phyloP scores from a whole-genome alignment of 2,329 filamentous ascomycete genomes.

The Nigrospora sphaerica region DNA sequence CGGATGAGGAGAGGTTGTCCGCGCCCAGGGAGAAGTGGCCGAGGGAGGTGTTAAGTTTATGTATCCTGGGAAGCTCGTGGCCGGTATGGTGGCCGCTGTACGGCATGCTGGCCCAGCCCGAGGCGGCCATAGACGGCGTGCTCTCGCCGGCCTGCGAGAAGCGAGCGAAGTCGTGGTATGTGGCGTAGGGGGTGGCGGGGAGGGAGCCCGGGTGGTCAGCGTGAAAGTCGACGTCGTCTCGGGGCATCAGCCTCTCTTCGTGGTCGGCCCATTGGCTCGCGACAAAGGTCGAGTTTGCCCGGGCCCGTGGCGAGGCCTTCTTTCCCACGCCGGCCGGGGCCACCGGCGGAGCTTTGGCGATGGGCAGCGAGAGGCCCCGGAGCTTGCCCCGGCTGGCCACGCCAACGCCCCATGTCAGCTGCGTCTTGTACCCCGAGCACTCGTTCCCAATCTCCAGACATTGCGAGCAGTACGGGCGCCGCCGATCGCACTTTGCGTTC shows the following conservation, averaged over 20 bases:
- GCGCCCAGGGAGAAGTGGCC: slow-evolving; percentile 4
- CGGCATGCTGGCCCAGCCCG: slow-evolving; percentile 38
- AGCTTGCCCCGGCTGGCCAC: slow-evolving; percentile 94
- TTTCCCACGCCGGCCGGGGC: slow-evolving; percentile 33
- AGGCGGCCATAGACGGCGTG: slow-evolving; percentile 30
- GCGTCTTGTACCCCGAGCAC: slow-evolving; percentile 94
- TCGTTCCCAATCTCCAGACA: slow-evolving; percentile 88
- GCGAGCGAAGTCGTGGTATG: slow-evolving; percentile 43
- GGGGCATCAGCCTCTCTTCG: slow-evolving; percentile 26
- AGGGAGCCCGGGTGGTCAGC: slow-evolving; percentile 34
- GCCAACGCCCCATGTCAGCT: slow-evolving; percentile 92
- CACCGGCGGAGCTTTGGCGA: slow-evolving; percentile 54
- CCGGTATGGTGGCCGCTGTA: slow-evolving; percentile 34
- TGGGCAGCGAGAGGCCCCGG: slow-evolving; percentile 72
- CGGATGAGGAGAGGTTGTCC: slow-evolving; percentile 37
- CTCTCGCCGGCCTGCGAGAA: slow-evolving; percentile 37
- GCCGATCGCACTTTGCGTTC: slow-evolving; percentile 79
- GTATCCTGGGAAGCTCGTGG: slow-evolving; percentile 34
- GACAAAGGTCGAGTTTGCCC: slow-evolving; percentile 35
- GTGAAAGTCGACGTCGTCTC: slow-evolving; percentile 29
- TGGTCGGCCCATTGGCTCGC: slow-evolving; percentile 30
- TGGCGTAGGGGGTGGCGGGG: slow-evolving; percentile 23
- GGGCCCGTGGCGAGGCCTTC: slow-evolving; percentile 36
- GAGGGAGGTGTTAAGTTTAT: slow-evolving; percentile 27
- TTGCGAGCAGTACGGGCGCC: slow-evolving; percentile 89